A percentile compares a stretch with the other conserved stretches of the same genome.
Evolutionary conservation across 139 green algal genomes (phyloP).

Genomic region (Cymbomonas tetramitiformis): DNA sequence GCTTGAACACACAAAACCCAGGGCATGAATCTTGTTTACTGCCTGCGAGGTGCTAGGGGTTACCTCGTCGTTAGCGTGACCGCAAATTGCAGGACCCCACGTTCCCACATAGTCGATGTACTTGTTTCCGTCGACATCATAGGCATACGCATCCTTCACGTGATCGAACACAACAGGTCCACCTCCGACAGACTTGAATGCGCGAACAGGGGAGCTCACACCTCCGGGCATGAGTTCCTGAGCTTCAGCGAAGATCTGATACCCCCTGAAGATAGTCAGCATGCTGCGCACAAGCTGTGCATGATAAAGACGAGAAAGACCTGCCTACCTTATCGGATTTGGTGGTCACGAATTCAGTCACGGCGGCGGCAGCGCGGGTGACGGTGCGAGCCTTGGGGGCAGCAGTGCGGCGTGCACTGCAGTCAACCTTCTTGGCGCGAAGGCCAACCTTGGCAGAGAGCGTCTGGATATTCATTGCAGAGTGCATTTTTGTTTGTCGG

Average conservation of each 20-base stretch:
- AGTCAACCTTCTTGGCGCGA: too few relatives aligned
- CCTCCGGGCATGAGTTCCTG: conserved; percentile 84
- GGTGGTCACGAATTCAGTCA: too few relatives aligned
- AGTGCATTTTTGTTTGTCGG: too few relatives aligned
- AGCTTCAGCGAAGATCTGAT: conserved; percentile 83
- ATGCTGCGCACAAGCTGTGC: neutral
- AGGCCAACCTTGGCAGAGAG: too few relatives aligned
- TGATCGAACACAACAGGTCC: conserved; percentile 89
- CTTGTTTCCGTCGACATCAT: conserved; percentile 51
- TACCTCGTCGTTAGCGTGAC: conserved; percentile 80
- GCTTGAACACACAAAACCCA: too few relatives aligned
- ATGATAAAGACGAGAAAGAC: neutral
- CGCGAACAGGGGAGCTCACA: conserved; percentile 91
- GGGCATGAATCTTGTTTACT: too few relatives aligned
- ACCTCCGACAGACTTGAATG: conserved; percentile 93
- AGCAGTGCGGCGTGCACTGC: too few relatives aligned
- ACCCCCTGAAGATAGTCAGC: neutral
- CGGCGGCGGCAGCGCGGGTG: too few relatives aligned
- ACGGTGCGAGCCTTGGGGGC: too few relatives aligned
- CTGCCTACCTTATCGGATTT: too few relatives aligned
- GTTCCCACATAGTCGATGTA: conserved; percentile 95
- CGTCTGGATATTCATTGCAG: too few relatives aligned
- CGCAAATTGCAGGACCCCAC: conserved; percentile 92
- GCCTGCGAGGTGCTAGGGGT: too few relatives aligned
- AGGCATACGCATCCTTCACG: conserved; percentile 86